phyloP scores from a whole-genome alignment of 2,329 filamentous ascomycete genomes.

The Nannizziopsis barbatae region DNA sequence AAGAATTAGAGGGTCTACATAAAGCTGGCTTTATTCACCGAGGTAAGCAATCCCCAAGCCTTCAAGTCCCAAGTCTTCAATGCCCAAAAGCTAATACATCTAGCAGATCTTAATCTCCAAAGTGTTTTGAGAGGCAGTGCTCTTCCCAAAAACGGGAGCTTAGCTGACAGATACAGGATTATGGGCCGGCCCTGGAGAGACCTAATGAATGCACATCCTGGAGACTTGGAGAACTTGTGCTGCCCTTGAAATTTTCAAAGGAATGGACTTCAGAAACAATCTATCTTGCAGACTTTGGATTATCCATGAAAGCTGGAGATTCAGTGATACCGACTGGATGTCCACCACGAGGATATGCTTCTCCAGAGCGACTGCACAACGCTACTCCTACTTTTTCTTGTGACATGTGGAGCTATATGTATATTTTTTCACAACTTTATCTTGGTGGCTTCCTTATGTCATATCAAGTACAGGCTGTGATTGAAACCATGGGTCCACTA shows the following conservation, averaged over 20 bases:
- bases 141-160: constrained; percentile 18
- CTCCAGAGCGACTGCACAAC: constrained; percentile 13
- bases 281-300: constrained; percentile 24
- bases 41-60: constrained; percentile 16
- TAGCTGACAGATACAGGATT: constrained; percentile 21
- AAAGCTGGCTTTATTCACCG: constrained; percentile 22
- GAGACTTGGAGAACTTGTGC: constrained; percentile 21
- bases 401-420: constrained; percentile 17
- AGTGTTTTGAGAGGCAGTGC: constrained; percentile 25
- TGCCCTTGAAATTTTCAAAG: constrained; percentile 17
- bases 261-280: constrained; percentile 20
- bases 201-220: constrained; percentile 20
- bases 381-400: constrained; percentile 11
- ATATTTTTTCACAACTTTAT: constrained; percentile 13
- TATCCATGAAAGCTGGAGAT: constrained; percentile 17
- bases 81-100: constrained; percentile 8
- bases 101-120: constrained; percentile 21
- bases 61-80: constrained; percentile 1
- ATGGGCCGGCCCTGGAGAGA: constrained; percentile 21
- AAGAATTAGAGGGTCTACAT: constrained; percentile 21
- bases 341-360: constrained; percentile 13
- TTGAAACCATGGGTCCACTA: constrained; percentile 17
- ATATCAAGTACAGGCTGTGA: constrained; percentile 15
- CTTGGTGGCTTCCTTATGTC: neutral
- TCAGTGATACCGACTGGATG: constrained; percentile 2